Evolutionary conservation across 2,329 filamentous ascomycete genomes (phyloP), one percentile per base, ranked within the genome.

Genomic region (Torrubiella hemipterigena): DNA sequence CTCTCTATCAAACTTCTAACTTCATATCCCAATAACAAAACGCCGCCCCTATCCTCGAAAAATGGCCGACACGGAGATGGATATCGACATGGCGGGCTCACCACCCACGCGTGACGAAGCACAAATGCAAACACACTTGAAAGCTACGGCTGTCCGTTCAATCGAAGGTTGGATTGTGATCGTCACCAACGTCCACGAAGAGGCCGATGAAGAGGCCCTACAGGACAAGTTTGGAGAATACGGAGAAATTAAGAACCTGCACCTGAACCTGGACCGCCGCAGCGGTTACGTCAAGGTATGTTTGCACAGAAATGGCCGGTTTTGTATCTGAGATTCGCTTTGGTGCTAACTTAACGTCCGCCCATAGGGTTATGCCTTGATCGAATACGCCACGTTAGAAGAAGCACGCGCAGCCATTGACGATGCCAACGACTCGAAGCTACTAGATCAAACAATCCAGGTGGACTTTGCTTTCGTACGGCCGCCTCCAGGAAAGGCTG

Each of bases 131-230:
- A 87, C 82, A 6, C 70, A 73, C 46, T 65, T 69, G 22, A 79
- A 81, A 51, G 82, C 82, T 33, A 84, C 77, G 2, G 83, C 83
- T 16, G 83, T 91, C 37, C 81, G 83, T 46, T 86, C 80, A 33
- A 87, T 91, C 49, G 83, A 91, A 58, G 83, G 84, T 44, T 91
- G 84, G 84, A 91, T 91, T 55, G 67, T 91, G 48, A 76, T 85
- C 40, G 82, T 83, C 42, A 87, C 82, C 31, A 91, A 91, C 49
- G 79, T 91, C 20, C 83, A 91, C 60, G 83, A 91, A 51, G 83
- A 91, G 55, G 81, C 83, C 30, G 81, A 79, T 44, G 83, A 91
- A 58, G 83, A 91, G 61, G 77, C 82, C 27, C 55, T 91, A 34
- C 80, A 81, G 47, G 84, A 91, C 53, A 69, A 76, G 54, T 91